Evolutionary conservation across 331 rosid species (phyloP), one percentile per base, ranked within the genome.

Genomic region (Telfairia occidentalis): DNA sequence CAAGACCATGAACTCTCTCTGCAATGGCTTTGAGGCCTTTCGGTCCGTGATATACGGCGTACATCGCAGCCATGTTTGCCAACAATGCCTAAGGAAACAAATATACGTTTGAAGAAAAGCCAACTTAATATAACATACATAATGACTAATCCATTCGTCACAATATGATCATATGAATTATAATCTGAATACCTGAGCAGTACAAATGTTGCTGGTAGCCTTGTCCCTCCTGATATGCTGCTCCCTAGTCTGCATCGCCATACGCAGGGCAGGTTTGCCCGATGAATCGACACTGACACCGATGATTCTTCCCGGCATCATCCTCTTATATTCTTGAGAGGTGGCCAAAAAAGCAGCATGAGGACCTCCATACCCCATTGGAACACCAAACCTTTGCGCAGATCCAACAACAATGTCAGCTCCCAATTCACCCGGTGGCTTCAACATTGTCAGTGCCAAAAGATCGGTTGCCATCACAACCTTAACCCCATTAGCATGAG

Each of bases 61-160:
- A 93, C 98, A 93, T 89, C 65, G 98, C 97, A 82, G 98, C 97
- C 98, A 93, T 93, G 88, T 93, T 93, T 74, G 98, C 98, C 79
- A 93, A 96, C 61, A 93, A 78, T 5, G 98, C 98, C 98, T 93
- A 73, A 9, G 61, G 6, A 48, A 74, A 84, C 71, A 40, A 67
- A 18, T 15, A 24, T 38, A 49, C n/a, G 28, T 50, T 52, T 74
- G 6, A 28, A 76, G 66, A 77, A 45, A 76, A 52, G 53, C 76
- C 78, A 74, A 72, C 55, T 53, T 40, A 75, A 28, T 30, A n/a
- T 9, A 28, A 76, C 35, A 76, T 61, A 66, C 19, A 15, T 42
- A 13, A 28, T 38, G 52, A 46, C 40, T 32, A 76, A 74, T 2
- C 24, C 19, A 34, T 45, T 45, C 28, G 16, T 34, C 46, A 18